Percentiles rank a stretch among this genome's conserved stretches.
phyloP scores from a whole-genome alignment of 208 protist species.

The Trypanosomatidae sp. region DNA sequence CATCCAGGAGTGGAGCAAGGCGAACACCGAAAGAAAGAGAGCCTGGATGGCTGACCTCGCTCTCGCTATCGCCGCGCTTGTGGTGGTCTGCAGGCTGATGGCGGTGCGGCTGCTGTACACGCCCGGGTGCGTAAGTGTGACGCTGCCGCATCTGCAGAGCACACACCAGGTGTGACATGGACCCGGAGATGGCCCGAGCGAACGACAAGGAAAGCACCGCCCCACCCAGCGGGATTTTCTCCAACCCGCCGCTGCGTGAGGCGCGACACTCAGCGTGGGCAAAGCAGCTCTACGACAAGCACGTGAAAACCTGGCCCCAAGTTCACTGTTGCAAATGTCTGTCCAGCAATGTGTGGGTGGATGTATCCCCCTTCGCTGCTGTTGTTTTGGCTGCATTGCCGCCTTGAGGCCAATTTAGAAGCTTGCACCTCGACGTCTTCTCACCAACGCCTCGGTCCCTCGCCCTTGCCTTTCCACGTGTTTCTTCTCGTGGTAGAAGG shows the following conservation, averaged over 20 bases:
- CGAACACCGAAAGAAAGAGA: neutral
- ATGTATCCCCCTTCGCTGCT: neutral
- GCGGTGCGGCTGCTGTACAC: slow-evolving; percentile 14
- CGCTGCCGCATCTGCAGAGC: slow-evolving; percentile 7
- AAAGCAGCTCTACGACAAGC: neutral
- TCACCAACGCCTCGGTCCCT: neutral
- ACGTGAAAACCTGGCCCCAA: neutral
- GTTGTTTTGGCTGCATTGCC: neutral
- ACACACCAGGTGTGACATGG: slow-evolving; percentile 2
- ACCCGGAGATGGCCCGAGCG: slow-evolving; percentile 6
- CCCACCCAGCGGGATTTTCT: neutral
- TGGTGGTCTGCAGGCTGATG: slow-evolving; percentile 4
- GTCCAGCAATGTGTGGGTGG: neutral
- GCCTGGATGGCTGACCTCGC: slow-evolving; percentile 21
- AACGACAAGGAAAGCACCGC: neutral
- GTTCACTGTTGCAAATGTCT: neutral
- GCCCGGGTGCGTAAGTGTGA: slow-evolving; percentile 1
- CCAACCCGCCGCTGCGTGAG: slow-evolving; percentile 8
- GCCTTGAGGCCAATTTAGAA: neutral
- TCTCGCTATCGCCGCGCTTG: slow-evolving; percentile 3
- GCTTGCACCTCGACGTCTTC: neutral
- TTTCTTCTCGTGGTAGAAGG: neutral
- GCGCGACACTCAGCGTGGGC: neutral
- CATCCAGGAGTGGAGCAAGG: slow-evolving; percentile 4
- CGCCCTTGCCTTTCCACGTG: neutral